These are phyloP conservation scores for Fusarium phyllophilum DNA, from an alignment of 2,329 filamentous ascomycete genomes.

Conservation along the genomic window DNA sequence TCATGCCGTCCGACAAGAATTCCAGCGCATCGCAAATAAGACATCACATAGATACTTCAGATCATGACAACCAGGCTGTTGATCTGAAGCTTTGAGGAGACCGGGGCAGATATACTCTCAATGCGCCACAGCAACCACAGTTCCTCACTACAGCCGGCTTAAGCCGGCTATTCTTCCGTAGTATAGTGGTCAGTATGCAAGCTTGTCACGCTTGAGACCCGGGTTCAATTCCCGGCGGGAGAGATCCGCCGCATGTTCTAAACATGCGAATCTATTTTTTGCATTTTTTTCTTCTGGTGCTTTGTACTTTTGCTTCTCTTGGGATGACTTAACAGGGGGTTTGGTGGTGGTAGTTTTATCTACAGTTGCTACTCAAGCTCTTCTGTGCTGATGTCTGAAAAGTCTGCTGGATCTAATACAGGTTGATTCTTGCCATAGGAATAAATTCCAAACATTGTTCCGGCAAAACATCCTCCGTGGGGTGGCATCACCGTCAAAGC, in stretches of 20 bases:
- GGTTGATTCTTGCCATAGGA: slow-evolving; percentile 34
- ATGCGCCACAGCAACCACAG: accelerated
- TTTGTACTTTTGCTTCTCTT: background rate
- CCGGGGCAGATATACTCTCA: background rate
- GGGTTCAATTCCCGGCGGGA: slow-evolving; percentile 43
- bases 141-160: background rate
- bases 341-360: background rate
- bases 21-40: too few species aligned
- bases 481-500: slow-evolving; percentile 27
- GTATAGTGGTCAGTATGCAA: slow-evolving; percentile 27
- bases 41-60: too few species aligned
- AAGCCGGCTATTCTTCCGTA: background rate
- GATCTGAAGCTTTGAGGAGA: background rate
- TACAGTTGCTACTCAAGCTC: background rate
- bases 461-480: slow-evolving; percentile 37
- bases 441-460: slow-evolving; percentile 40
- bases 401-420: slow-evolving; percentile 30
- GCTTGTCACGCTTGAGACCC: slow-evolving; percentile 41
- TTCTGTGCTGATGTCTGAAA: background rate
- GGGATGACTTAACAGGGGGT: background rate
- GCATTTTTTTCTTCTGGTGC: background rate
- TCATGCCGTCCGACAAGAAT: background rate
- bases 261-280: slow-evolving; percentile 25
- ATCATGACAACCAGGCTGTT: background rate
- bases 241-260: slow-evolving; percentile 39